Evolutionary conservation across 2,329 filamentous ascomycete genomes (phyloP).

Genomic region (Penicillium capsulatum): DNA sequence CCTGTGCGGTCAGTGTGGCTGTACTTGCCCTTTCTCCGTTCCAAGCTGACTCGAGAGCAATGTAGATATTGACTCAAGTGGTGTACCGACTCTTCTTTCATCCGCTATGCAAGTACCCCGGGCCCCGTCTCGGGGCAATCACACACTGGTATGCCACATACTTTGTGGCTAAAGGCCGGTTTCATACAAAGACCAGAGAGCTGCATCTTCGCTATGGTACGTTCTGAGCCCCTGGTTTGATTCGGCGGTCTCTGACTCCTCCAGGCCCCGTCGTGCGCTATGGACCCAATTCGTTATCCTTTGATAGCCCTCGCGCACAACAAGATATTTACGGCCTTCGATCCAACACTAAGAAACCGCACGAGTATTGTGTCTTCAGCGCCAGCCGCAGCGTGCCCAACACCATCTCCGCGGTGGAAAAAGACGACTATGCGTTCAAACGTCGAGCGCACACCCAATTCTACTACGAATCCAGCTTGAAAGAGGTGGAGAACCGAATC

Average conservation of each 20-base stretch:
- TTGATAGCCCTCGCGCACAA: constrained; percentile 15
- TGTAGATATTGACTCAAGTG: not conserved
- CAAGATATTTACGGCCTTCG: constrained; percentile 40
- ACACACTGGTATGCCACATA: not conserved
- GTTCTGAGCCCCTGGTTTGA: not conserved
- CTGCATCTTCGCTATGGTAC: constrained; percentile 9
- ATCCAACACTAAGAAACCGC: not conserved
- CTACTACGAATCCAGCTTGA: not conserved
- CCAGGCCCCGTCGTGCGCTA: constrained; percentile 29
- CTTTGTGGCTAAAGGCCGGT: not conserved
- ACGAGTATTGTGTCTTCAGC: constrained; percentile 1
- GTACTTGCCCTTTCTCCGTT: too few relatives aligned
- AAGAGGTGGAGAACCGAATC: not conserved
- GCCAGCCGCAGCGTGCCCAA: constrained; percentile 3
- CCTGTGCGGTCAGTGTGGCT: too few relatives aligned
- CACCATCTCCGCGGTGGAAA: constrained; percentile 1
- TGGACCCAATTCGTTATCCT: constrained; percentile 20
- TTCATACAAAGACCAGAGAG: not conserved
- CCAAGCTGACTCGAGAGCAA: too few relatives aligned
- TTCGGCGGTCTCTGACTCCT: too few relatives aligned
- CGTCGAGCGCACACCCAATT: not conserved
- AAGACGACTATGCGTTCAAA: constrained; percentile 1
- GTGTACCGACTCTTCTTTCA: not conserved
- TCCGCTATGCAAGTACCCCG: not conserved
- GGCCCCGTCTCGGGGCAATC: not conserved